Percentiles rank a stretch among this genome's conserved stretches.
Evolutionary conservation across 225 moss, liverwort and hornwort species (phyloP).

Genomic region (Sphagnum contortum): DNA sequence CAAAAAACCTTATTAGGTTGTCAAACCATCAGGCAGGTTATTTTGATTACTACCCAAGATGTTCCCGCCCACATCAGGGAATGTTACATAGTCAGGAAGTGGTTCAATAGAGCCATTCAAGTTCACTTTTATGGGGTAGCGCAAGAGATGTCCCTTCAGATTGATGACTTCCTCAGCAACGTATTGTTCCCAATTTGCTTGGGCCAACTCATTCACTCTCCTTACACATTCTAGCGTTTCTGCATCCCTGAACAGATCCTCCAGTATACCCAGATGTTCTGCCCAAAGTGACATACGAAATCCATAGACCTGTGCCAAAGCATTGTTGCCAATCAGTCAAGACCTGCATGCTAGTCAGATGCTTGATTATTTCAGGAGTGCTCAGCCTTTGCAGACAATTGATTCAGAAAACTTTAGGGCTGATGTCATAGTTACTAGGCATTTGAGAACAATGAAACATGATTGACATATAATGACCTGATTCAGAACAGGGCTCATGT

Average conservation of each 20-base stretch:
- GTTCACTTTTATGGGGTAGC: constrained; percentile 56
- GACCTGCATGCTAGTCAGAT: too few species aligned
- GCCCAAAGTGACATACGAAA: constrained; percentile 73
- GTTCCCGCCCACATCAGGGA: constrained; percentile 76
- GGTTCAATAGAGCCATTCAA: constrained; percentile 39
- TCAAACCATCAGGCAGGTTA: constrained; percentile 62
- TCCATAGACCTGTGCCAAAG: constrained; percentile 50
- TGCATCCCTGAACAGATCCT: constrained; percentile 37
- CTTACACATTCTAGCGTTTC: constrained; percentile 52
- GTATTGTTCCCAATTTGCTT: constrained; percentile 63
- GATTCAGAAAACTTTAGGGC: too few species aligned
- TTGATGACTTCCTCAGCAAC: constrained; percentile 51
- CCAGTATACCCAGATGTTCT: constrained; percentile 58
- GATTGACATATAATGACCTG: too few species aligned
- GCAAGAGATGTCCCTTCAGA: constrained; percentile 61
- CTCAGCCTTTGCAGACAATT: too few species aligned
- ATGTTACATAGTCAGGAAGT: constrained; percentile 38
- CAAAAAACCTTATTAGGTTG: constrained; percentile 13
- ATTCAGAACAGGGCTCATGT: too few species aligned
- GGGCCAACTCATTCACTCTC: constrained; percentile 51
- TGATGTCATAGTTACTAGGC: too few species aligned
- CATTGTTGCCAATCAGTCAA: too few species aligned
- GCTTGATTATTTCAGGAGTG: too few species aligned
- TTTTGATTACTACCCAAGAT: constrained; percentile 45
- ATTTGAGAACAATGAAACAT: too few species aligned